A percentile compares a stretch with the other conserved stretches of the same genome.
Conservation (phyloP, 768 basidiomycete species). For the Suillus discolor region DNA sequence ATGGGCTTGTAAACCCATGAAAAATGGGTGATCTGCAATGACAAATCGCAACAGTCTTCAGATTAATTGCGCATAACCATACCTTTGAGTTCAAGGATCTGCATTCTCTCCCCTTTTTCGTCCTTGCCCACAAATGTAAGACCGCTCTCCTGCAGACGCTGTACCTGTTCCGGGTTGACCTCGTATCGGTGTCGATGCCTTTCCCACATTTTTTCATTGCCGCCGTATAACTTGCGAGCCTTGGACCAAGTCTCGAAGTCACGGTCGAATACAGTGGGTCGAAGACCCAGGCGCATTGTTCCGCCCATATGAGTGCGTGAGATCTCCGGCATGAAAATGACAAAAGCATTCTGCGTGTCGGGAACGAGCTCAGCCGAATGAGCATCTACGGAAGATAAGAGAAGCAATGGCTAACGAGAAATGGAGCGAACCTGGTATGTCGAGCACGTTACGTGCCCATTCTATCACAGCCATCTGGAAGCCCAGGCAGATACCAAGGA, state of each 20-base stretch:
- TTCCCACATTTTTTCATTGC: constrained; percentile 86
- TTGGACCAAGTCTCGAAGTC: constrained; percentile 72
- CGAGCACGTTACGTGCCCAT: constrained; percentile 86
- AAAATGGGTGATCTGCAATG: constrained; percentile 84
- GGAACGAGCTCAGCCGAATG: constrained; percentile 82
- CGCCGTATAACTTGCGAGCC: constrained; percentile 81
- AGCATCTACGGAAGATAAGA: constrained; percentile 55
- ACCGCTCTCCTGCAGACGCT: constrained; percentile 68
- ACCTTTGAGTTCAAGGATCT: constrained; percentile 88
- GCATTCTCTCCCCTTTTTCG: constrained; percentile 97
- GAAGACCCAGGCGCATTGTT: constrained; percentile 98
- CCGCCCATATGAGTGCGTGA: constrained; percentile 98
- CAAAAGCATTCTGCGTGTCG: constrained; percentile 64
- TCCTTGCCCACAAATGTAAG: constrained; percentile 86
- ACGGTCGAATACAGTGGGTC: constrained; percentile 89
- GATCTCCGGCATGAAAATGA: constrained; percentile 99
- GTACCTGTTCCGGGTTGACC: constrained; percentile 88
- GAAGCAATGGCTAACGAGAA: constrained; percentile 3
- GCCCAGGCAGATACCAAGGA: constrained; percentile 95
- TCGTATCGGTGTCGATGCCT: constrained; percentile 96
- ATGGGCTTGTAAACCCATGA: constrained; percentile 92
- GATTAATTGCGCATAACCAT: constrained; percentile 23
- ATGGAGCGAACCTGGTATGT: constrained; percentile 55
- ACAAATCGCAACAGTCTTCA: constrained; percentile 2
- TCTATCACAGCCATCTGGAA: constrained; percentile 98